Base-by-base conservation (phyloP, 2,329 filamentous ascomycete species). In the Dothideomycetes sp. region DNA sequence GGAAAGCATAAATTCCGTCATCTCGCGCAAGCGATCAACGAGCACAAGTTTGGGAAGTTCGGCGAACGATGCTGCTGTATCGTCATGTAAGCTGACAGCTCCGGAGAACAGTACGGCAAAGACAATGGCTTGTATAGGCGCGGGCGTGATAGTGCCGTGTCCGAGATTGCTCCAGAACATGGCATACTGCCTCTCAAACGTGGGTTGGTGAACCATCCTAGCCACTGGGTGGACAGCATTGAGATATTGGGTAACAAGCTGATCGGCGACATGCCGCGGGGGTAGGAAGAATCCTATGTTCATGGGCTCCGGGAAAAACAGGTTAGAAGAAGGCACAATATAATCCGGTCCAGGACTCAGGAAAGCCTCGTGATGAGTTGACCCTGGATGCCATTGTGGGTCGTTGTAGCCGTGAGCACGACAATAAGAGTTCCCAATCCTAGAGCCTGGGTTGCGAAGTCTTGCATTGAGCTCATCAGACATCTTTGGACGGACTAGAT, bases 91-190 rank as follows among this genome's bases (percentile, higher is more conserved):
- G 49, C 80, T 83, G 33, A 84, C 70, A 4, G 76, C 71, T 1
- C 78, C 80, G 28, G 78, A 79, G 49, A 88, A 80, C 61, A 84
- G 69, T 6, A 74, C 73, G 0, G 80, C 76, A 53, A 84, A 82
- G 0, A 86, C 66, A 17, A 85, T 63, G 1, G 81, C 78, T 56
- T 85, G 80, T 10, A 76, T 67, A 4, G 80, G 80, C 15, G 69
- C 62, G 2, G 73, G 64, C 6, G 81, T 80, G 56, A 84, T 78
- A 28, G 73, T 68, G 3, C 74, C 73, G 7, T 67, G 62, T 8
- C 63, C 61, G 23, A 83, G 68, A 30, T 76, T 69, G 4, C 71
- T 68, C 78, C 81, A 84, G 51, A 87, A 84, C 1, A 62, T 58
- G 2, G 68, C 59, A 51, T 85, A 86, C 31, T 78, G 70, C 13